phyloP scores from a whole-genome alignment of 192 early-diverging fungal genomes.

The Umbelopsis sp. region DNA sequence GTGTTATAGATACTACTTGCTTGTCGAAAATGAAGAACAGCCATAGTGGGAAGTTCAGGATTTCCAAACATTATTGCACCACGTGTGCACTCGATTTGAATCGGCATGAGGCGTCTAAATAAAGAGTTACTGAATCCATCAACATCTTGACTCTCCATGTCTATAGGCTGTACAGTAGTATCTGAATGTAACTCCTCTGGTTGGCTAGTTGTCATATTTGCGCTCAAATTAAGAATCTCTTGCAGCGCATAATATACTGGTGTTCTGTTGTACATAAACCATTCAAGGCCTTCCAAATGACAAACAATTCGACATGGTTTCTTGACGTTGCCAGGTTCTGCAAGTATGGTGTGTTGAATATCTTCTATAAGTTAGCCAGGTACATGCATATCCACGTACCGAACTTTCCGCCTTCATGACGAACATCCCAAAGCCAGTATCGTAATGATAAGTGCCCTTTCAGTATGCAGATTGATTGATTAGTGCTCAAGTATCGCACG shows the following conservation, averaged over 20 bases:
- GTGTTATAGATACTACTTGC: constrained; percentile 60
- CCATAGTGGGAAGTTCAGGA: constrained; percentile 59
- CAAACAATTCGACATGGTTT: constrained; percentile 62
- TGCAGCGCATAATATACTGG: constrained; percentile 66
- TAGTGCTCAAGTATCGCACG: constrained; percentile 68
- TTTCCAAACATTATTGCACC: constrained; percentile 77
- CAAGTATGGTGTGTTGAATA: background rate
- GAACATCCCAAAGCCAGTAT: constrained; percentile 71
- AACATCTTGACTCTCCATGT: constrained; percentile 35
- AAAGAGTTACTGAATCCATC: constrained; percentile 41
- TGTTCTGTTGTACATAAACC: constrained; percentile 81
- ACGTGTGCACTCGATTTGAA: constrained; percentile 62
- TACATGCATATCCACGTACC: constrained; percentile 17
- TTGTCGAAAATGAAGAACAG: constrained; percentile 60
- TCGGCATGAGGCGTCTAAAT: constrained; percentile 63
- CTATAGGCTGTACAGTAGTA: constrained; percentile 17
- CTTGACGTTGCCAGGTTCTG: constrained; percentile 15
- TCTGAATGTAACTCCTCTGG: background rate
- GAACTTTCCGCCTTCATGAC: constrained; percentile 35
- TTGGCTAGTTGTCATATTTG: background rate
- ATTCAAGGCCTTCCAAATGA: constrained; percentile 74
- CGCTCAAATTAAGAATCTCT: constrained; percentile 41
- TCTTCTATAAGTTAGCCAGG: background rate
- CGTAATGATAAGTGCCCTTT: constrained; percentile 74
- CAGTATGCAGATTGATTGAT: constrained; percentile 68